These are phyloP conservation scores for Auriscalpium orientale DNA, from an alignment of 768 basidiomycete genomes.

Conservation along the genomic window DNA sequence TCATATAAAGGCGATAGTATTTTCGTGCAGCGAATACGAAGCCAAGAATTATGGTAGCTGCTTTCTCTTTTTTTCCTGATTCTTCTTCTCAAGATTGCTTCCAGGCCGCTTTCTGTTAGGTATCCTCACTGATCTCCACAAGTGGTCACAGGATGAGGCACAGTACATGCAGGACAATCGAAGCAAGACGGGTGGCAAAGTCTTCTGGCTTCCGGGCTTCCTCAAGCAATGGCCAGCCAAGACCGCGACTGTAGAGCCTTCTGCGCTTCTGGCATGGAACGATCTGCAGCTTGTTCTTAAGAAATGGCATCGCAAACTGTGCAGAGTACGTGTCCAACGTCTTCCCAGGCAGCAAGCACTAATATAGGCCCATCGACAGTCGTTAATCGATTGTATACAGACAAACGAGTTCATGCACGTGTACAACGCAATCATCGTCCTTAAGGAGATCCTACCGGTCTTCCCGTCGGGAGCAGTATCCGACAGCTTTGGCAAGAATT, in stretches of 20 bases:
- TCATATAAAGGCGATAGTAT: conserved; percentile 76
- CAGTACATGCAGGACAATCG: conserved; percentile 68
- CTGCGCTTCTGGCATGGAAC: conserved; percentile 60
- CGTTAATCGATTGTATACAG: conserved; percentile 72
- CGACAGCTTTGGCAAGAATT: conserved; percentile 41
- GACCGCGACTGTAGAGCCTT: conserved; percentile 34
- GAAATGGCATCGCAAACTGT: conserved; percentile 82
- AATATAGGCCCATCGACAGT: conserved; percentile 34
- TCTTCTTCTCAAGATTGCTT: conserved; percentile 1
- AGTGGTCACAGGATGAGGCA: conserved; percentile 74
- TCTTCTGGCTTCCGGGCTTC: conserved; percentile 62
- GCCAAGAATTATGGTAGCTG: conserved; percentile 83
- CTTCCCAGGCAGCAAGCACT: background rate
- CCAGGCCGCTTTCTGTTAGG: conserved; percentile 82
- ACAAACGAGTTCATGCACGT: conserved; percentile 95
- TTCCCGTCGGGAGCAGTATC: conserved; percentile 68
- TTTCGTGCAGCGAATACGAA: conserved; percentile 94
- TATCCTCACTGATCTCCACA: conserved; percentile 67
- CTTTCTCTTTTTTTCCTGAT: background rate
- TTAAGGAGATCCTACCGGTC: conserved; percentile 84
- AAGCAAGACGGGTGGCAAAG: conserved; percentile 53
- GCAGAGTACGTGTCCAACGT: conserved; percentile 40
- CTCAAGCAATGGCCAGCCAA: conserved; percentile 39
- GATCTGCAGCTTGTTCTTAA: conserved; percentile 62
- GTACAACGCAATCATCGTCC: conserved; percentile 90